These are phyloP conservation scores for Penicillium sp. DNA, from an alignment of 2,329 filamentous ascomycete genomes.

Conservation along the genomic window DNA sequence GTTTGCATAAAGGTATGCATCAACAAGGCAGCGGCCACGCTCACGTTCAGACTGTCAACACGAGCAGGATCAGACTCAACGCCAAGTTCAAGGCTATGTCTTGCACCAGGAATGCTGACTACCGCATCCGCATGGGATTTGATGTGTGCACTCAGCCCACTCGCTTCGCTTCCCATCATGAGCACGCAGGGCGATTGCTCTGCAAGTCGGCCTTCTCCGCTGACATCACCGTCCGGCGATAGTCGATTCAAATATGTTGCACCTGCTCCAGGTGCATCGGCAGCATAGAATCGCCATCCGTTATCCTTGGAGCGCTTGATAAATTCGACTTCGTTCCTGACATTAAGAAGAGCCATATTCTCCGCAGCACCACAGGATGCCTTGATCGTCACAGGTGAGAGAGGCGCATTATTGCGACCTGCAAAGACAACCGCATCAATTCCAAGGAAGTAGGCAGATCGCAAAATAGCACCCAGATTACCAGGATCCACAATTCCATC, in stretches of 20 bases:
- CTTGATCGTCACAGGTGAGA: constrained; percentile 75
- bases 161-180: constrained; percentile 75
- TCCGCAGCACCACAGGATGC: constrained; percentile 85
- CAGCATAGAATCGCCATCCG: constrained; percentile 81
- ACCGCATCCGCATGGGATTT: constrained; percentile 59
- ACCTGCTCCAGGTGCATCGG: constrained; percentile 47
- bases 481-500: constrained; percentile 66
- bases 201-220: constrained; percentile 46
- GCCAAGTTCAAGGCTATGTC: constrained; percentile 40
- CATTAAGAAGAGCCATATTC: constrained; percentile 64
- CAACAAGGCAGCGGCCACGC: constrained; percentile 75
- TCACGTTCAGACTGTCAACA: constrained; percentile 90
- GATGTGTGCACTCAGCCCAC: constrained; percentile 62
- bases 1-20: constrained; percentile 38
- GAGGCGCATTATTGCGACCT: constrained; percentile 62
- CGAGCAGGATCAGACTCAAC: constrained; percentile 40
- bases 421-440: constrained; percentile 77
- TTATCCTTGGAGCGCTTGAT: constrained; percentile 59
- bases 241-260: constrained; percentile 20
- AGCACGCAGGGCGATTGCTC: constrained; percentile 63
- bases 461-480: constrained; percentile 83
- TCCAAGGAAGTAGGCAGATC: constrained; percentile 85
- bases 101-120: constrained; percentile 56
- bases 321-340: constrained; percentile 63
- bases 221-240: constrained; percentile 22